Base-by-base conservation (phyloP, 176 grass and related monocot genomes). In the Zizania latifolia region DNA sequence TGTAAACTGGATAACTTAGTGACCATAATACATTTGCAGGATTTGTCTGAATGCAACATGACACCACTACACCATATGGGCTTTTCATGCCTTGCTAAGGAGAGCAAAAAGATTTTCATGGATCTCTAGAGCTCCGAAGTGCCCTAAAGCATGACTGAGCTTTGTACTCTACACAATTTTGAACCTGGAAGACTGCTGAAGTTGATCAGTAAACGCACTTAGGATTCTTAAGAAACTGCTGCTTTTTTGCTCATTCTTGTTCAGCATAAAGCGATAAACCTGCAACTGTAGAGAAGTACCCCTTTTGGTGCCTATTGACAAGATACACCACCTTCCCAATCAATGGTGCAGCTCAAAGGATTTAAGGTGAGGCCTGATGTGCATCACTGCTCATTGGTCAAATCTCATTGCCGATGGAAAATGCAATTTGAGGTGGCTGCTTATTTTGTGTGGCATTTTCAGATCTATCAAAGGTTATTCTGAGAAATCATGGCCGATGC, bases 1-100 rank as follows among this genome's bases (percentile, higher is more conserved):
- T 27, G 14, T 75, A 62, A 61, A 74, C 0, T 6, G 9, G 19
- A 58, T 65, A 56, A 78, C 35, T 13, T 34, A 43, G 5, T 78
- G 3, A 14, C 57, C 23, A 56, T 74, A 30, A n/a, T 64, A 63
- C 24, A 69, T 62, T 70, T 75, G 70, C 81, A 88, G 81, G 81
- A 83, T 26, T 62, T 80, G 65, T 80, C 34, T 69, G 62, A 74
- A 84, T 69, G 45, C 23, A 57, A 45, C 16, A 11, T 71, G 68
- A 65, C 22, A 17, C 65, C 43, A 29, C 27, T 82, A 58, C n/a
- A 65, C 38, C 26, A 44, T 41, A 78, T 72, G 39, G 8, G 13
- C 10, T 77, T 70, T 62, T 3, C 0, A 61, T 69, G 40, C 16
- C 38, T 51, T 44, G 72, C 71, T 76, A 15, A 9, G 55, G 37